Evolutionary conservation across 305 asterid genomes (phyloP), one percentile per base, ranked within the genome.

Genomic region (Rubia tinctorum): DNA sequence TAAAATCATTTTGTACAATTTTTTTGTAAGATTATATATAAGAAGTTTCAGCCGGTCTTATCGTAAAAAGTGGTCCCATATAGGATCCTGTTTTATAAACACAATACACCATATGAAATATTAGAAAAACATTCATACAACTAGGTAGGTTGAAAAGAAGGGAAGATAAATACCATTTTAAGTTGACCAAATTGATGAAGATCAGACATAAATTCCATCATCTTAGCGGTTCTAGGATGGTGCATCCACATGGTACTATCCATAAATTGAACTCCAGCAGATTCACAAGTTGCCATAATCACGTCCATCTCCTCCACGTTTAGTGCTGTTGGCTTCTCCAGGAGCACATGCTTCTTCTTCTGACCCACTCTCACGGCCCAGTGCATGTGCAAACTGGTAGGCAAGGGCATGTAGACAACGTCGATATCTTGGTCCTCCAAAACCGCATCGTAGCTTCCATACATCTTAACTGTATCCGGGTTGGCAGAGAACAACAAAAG

Each of bases 181-280:
- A 87, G 82, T 63, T 78, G 74, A 4, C 89, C 91, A 53, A 87
- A 85, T 8, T 37, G 60, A 4, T 30, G 49, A 0, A 73, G n/a
- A 80, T 79, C 77, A 0, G 44, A 40, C 14, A 87, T 70, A 70
- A 85, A 83, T 12, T 83, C 84, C 40, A 1, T 74, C 85, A 87
- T 87, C 62, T 77, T 74, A 5, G 62, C 68, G 1, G 86, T 80
- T 22, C 87, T 63, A 8, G 87, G 92, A 68, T 92, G 82, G 77
- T 92, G 98, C 86, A 92, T 84, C 98, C 98, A 92, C 98, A 90
- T 90, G 77, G 98, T 92, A 40, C 76, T 86, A 76, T 92, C 98
- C 92, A 92, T 92, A 74, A 92, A 78, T 86, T 89, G 98, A 74
- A 90, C 92, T 51, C 90, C 94, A 76, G 72, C 82, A 40, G 91